Evolutionary conservation across 2,329 filamentous ascomycete genomes (phyloP).

Genomic region (Penicillium brevicompactum): DNA sequence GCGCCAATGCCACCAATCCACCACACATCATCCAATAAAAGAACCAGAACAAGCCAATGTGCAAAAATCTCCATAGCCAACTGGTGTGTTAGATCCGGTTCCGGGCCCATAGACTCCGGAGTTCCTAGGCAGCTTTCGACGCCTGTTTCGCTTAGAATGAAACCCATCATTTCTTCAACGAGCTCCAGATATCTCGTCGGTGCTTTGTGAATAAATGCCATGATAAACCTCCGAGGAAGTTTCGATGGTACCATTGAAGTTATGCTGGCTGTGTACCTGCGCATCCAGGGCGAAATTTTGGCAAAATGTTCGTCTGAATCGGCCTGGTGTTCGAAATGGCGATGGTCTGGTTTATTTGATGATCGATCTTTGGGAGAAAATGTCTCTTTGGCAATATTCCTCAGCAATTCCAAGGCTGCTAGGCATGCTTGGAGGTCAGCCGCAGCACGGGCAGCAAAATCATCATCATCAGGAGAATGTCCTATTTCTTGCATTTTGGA

Average conservation of each 20-base stretch:
- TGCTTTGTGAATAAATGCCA: slow-evolving; percentile 4
- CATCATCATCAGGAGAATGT: neutral
- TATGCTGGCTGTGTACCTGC: neutral
- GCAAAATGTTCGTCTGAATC: neutral
- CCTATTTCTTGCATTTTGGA: neutral
- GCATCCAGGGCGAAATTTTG: slow-evolving; percentile 2
- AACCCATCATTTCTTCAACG: neutral
- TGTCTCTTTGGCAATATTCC: neutral
- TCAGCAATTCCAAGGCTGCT: neutral
- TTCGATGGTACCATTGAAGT: neutral
- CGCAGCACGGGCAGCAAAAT: too few relatives aligned
- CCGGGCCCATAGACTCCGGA: neutral
- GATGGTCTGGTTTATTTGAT: neutral
- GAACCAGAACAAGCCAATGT: slow-evolving; percentile 4
- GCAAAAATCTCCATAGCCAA: slow-evolving; percentile 1
- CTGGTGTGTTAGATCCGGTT: neutral
- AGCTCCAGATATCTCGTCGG: neutral
- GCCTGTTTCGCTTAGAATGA: neutral
- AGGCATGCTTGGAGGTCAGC: neutral
- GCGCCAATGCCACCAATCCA: slow-evolving; percentile 2
- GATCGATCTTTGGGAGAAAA: neutral
- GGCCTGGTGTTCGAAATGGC: neutral
- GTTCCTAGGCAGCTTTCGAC: neutral
- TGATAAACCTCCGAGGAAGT: slow-evolving; percentile 1
- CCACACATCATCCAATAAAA: slow-evolving; percentile 4